Base-by-base conservation (phyloP, 2,329 filamentous ascomycete species). In the Aureobasidium musti region DNA sequence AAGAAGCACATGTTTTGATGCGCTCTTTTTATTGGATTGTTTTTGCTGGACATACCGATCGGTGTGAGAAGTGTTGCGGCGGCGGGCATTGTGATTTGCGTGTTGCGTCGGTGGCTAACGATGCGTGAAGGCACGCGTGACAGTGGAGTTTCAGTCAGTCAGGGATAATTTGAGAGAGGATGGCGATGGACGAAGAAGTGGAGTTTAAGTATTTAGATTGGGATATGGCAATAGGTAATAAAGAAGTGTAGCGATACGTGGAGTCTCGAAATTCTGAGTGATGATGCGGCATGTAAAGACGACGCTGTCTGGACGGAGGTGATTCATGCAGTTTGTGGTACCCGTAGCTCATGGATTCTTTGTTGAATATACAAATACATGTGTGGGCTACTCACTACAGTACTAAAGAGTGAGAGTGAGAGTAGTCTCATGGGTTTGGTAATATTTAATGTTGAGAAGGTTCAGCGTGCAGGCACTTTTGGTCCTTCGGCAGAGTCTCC, bases 81-180 rank as follows among this genome's bases (percentile, higher is more conserved):
- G 19, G 45, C 60, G 53, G 60, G 41, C 66, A 67, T 67, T 52
- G 37, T 50, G 66, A 49, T 49, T 67, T 43, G 39, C 59, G 60
- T 5, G 59, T 47, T 52, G 61, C 61, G 49, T 45, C 43, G 59
- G 41, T 49, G 57, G 37, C 28, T 41, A 17, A 23, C 13, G 11
- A n/a, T 17, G 26, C n/a, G 41, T 56, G 14, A 28, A 41, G 21
- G 11, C 10, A 37, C 28, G 57, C 59, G 57, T 49, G 57, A 49
- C 41, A 21, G 43, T 52, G 45, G 21, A 5, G 45, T 39, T 33
- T 35, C 57, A 14, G 57, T 23, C 8, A 33, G 33, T 26, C 35
- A 11, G 21, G 41, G 33, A n/a, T 8, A 7, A 21, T 21, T 23
- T 37, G 17, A 23, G 2, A 14, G n/a, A 4, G 8, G 56, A 26